Evolutionary conservation across 2,329 filamentous ascomycete genomes (phyloP).

Genomic region (Plectosphaerella sp.): DNA sequence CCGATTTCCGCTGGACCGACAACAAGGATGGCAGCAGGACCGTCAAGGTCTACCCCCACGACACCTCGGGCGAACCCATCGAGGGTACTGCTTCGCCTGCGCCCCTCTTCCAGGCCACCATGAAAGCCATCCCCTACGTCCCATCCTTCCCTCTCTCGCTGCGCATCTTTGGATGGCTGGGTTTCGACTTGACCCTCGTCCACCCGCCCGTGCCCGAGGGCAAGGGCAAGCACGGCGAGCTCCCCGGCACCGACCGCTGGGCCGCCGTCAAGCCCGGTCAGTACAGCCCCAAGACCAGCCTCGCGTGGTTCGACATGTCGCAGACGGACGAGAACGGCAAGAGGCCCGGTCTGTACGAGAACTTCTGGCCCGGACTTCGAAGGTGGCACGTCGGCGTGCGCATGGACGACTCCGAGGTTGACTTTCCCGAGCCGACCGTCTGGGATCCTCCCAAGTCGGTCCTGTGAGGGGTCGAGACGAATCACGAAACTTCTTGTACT

Average conservation of each 20-base stretch:
- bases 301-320: conserved; percentile 43
- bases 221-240: conserved; percentile 30
- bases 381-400: conserved; percentile 37
- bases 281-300: conserved; percentile 21
- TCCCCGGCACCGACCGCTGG: conserved; percentile 44
- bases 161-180: conserved; percentile 29
- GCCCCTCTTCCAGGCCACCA: conserved; percentile 42
- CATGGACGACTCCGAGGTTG: conserved; percentile 29
- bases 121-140: conserved; percentile 33
- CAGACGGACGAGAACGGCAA: conserved; percentile 26
- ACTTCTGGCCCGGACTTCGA: conserved; percentile 43
- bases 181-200: conserved; percentile 37
- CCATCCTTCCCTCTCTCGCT: conserved; percentile 41
- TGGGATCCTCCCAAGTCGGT: conserved; percentile 19
- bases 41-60: conserved; percentile 41
- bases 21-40: conserved; percentile 27
- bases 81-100: conserved; percentile 25
- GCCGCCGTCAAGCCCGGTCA: conserved; percentile 28
- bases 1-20: conserved; percentile 41
- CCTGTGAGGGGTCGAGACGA: conserved; percentile 9
- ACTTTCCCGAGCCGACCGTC: conserved; percentile 15
- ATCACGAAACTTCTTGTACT: too few relatives aligned
- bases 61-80: conserved; percentile 21
- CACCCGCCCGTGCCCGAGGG: conserved; percentile 44
- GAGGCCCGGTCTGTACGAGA: conserved; percentile 21